Evolutionary conservation across 345 rosid genomes (phyloP).

Genomic region (Moricandia moricandioides): DNA sequence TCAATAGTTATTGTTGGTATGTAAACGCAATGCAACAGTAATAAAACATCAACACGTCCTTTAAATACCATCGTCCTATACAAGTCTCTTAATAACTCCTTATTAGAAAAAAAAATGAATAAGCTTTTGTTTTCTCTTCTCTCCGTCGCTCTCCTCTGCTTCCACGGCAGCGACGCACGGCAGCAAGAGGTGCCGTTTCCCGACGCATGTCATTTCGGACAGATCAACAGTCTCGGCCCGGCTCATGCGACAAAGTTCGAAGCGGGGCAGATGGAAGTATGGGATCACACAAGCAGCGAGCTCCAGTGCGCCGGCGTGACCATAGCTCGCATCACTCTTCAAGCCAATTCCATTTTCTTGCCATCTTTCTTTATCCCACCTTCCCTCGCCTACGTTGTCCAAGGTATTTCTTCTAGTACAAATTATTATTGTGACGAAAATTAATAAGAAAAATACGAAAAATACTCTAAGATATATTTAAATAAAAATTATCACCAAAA

Average conservation of each 20-base stretch:
- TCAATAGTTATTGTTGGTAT: not conserved
- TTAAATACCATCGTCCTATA: constrained; percentile 2
- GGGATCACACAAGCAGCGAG: constrained; percentile 53
- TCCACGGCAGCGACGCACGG: constrained; percentile 39
- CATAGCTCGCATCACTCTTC: constrained; percentile 43
- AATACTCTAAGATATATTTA: too few relatives aligned
- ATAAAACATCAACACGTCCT: constrained; percentile 6
- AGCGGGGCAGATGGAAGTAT: constrained; percentile 57
- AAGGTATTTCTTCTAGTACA: constrained; percentile 29
- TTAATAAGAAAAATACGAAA: not conserved
- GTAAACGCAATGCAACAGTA: not conserved
- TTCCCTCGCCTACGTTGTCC: constrained; percentile 54
- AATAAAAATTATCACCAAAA: too few relatives aligned
- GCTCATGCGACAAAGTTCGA: constrained; percentile 42
- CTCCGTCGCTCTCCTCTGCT: constrained; percentile 39
- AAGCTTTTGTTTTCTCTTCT: constrained; percentile 31
- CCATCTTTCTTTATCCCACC: constrained; percentile 47
- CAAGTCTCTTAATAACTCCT: not conserved
- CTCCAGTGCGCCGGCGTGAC: constrained; percentile 67
- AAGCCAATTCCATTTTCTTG: constrained; percentile 53
- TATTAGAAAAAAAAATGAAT: constrained; percentile 8
- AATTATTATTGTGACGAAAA: not conserved
- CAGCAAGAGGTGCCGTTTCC: constrained; percentile 22
- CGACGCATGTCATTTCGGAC: constrained; percentile 48
- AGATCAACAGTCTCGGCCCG: constrained; percentile 46